Base-by-base conservation (phyloP, 108 stramenopile species). In the Nitzschia palea region DNA sequence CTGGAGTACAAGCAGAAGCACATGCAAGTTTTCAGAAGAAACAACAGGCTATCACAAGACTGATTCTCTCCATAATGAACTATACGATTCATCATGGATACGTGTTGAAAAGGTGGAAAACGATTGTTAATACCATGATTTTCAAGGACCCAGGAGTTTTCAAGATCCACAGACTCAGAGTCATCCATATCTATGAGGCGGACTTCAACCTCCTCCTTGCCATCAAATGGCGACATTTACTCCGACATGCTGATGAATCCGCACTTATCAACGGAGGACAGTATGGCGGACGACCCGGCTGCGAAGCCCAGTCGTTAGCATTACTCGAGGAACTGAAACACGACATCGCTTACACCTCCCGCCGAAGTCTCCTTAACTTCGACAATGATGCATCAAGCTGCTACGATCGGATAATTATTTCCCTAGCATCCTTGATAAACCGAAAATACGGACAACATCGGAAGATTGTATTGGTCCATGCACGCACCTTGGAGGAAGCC, bases 121-220 rank as follows among this genome's bases (percentile, higher is more conserved):
- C 8, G 10, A 14, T 40, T 14, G 14, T 14, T 8, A 40, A 40
- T 40, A 14, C 14, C 14, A 40, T 40, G 37, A 40, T 40, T 14
- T 40, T 40, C 37, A 40, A 28, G 8, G 30, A 31, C 6, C 20
- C 26, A n/a, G 55, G 55, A 31, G n/a, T 9, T n/a, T 32, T 14
- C 55, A 48, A 28, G 20, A 48, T 65, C 34, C 47, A 65, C 23
- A 14, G 64, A 4, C 29, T 65, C n/a, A 12, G 64, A 12, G 36
- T 65, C 12, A 65, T 65, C 25, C 64, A 65, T 26, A 15, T 65
- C 48, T 65, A 35, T 22, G 64, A 65, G 30, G 64, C 64, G 5
- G 64, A 65, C 51, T 32, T 18, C n/a, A 53, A 53, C 28, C 28
- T 51, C 9, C 20, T 53, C 29, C 29, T 65, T 6, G 23, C 8